Evolutionary conservation across 2,329 filamentous ascomycete species (phyloP), one percentile per base, ranked within the genome.

Genomic region (Orbilia brochopaga): DNA sequence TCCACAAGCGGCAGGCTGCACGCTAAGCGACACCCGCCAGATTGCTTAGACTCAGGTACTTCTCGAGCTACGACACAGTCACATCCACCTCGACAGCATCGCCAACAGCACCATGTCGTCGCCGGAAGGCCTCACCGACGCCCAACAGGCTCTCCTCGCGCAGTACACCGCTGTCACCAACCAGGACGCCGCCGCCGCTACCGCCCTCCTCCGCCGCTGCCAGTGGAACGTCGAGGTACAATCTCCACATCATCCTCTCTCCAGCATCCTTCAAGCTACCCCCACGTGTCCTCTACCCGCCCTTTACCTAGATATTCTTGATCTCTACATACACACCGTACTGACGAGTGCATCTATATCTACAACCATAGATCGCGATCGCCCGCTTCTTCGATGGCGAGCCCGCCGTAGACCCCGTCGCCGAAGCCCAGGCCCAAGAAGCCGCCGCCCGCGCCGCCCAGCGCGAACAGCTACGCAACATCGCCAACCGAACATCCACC

Each of bases 321-420:
- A n/a, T n/a, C n/a, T n/a, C n/a, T n/a, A n/a, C n/a, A n/a, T n/a
- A n/a, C n/a, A n/a, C n/a, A n/a, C n/a, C n/a, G n/a, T n/a, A n/a
- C n/a, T n/a, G n/a, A n/a, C n/a, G n/a, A n/a, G n/a, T n/a, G n/a
- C n/a, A n/a, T n/a, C n/a, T n/a, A n/a, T n/a, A n/a, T n/a, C n/a
- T 52, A 21, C 44, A 44, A 4, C 40, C 40, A 44, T 52, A 97
- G 88, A 96, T 97, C 77, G 93, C 94, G 66, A 93, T 99, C 74
- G 87, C 94, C 75, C 95, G 95, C 78, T 97, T 97, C 85, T 99
- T 97, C 79, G 94, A 99, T 77, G 94, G 94, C 76, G 94, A 97
- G 81, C 89, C 89, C 2, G 86, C 91, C 54, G 63, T 67, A 13
- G 91, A 96, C 78, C 89, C 87, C 11, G 82, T 93, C 17, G 89